phyloP scores from a whole-genome alignment of 2,329 filamentous ascomycete species.

The Penicillium fuscoglaucum region DNA sequence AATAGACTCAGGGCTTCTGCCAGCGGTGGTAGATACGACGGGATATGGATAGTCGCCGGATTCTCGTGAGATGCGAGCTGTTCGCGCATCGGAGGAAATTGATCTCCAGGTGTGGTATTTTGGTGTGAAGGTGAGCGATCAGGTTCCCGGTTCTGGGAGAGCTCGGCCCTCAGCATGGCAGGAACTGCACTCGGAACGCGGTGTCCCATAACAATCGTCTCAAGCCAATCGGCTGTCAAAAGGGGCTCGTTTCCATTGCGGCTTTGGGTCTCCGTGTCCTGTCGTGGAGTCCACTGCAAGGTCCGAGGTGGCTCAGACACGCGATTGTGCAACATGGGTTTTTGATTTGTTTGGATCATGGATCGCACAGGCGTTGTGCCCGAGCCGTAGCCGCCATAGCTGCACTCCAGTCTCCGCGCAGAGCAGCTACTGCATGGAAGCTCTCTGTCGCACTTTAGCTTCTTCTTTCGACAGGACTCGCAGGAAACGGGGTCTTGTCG shows the following conservation, averaged over 20 bases:
- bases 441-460: conserved; percentile 57
- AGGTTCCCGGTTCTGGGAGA: conserved; percentile 9
- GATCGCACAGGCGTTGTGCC: background rate
- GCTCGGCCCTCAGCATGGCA: conserved; percentile 19
- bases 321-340: background rate
- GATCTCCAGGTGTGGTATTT: background rate
- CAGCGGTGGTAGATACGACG: conserved; percentile 30
- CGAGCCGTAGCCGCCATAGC: conserved; percentile 17
- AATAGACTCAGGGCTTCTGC: conserved; percentile 34
- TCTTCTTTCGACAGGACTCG: conserved; percentile 41
- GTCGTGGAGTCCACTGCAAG: background rate
- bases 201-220: conserved; percentile 33
- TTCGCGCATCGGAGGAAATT: conserved; percentile 1
- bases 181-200: conserved; percentile 27
- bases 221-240: conserved; percentile 31
- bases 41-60: conserved; percentile 23
- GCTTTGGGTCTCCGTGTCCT: background rate
- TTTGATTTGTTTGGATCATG: background rate
- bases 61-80: conserved; percentile 21
- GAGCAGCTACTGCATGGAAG: conserved; percentile 53
- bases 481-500: conserved; percentile 45
- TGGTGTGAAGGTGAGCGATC: background rate
- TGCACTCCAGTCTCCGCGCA: conserved; percentile 32
- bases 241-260: conserved; percentile 21
- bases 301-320: background rate